Percentiles rank a stretch among this genome's conserved stretches.
Conservation (phyloP, 768 basidiomycete species). For the Leucocoprinus leucothites region DNA sequence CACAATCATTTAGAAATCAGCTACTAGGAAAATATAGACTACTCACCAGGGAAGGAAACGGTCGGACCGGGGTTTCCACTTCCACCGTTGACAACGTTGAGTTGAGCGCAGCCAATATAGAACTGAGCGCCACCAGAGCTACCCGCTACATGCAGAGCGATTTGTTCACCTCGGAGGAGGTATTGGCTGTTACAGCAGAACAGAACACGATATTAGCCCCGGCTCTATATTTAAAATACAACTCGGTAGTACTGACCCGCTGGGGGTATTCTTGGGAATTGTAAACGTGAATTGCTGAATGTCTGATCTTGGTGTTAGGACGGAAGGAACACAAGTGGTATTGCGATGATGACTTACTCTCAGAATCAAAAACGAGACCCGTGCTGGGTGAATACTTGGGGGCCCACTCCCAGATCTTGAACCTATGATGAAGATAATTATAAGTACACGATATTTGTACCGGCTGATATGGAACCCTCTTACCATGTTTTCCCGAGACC, state of each 20-base stretch:
- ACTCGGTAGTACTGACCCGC: constrained; percentile 20
- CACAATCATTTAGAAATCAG: not conserved
- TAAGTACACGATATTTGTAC: too few relatives aligned
- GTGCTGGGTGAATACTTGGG: constrained; percentile 28
- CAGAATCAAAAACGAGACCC: constrained; percentile 27
- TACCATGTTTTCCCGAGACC: constrained; percentile 39
- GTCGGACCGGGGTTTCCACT: constrained; percentile 26
- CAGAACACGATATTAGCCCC: too few relatives aligned
- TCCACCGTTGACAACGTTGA: constrained; percentile 32
- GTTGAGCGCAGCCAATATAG: constrained; percentile 35
- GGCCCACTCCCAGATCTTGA: constrained; percentile 41
- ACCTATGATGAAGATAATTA: constrained; percentile 18
- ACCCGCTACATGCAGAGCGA: constrained; percentile 30
- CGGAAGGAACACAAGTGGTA: not conserved
- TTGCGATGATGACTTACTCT: constrained; percentile 18
- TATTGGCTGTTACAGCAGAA: constrained; percentile 21
- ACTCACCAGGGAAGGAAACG: constrained; percentile 32
- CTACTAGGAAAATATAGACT: not conserved
- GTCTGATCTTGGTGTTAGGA: constrained; percentile 14
- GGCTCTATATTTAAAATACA: too few relatives aligned
- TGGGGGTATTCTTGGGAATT: constrained; percentile 30
- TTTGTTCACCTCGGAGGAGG: constrained; percentile 33
- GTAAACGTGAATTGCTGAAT: constrained; percentile 30
- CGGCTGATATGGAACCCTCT: not conserved
- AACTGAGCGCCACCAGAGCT: constrained; percentile 30